A percentile compares a stretch with the other conserved stretches of the same genome.
Conservation (phyloP, 345 rosid genomes). For the Syzygium grande region DNA sequence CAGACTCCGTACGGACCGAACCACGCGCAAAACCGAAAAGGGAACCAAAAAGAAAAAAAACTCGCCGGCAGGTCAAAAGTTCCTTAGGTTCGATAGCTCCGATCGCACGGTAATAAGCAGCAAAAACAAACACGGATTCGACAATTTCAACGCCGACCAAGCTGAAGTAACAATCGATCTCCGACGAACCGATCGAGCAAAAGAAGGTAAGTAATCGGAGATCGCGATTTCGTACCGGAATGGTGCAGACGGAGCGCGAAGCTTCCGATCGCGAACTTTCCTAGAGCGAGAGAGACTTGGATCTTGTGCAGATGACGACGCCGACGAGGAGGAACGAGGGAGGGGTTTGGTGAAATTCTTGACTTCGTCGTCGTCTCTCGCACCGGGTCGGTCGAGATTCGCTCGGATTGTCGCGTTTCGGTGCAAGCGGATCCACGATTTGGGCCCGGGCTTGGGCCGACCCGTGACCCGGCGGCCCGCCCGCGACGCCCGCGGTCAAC, state of each 20-base stretch:
- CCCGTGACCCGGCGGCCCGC: neutral
- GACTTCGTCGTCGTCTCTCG: neutral
- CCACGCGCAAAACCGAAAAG: neutral
- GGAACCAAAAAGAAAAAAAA: neutral
- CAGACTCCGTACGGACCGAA: neutral
- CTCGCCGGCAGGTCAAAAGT: neutral
- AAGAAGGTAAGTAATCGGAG: neutral
- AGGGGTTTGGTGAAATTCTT: neutral
- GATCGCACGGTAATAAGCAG: neutral
- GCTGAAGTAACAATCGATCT: neutral
- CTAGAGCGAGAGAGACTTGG: neutral
- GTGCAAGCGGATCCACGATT: neutral
- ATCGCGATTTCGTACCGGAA: neutral
- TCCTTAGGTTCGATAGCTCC: neutral
- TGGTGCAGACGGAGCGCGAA: neutral
- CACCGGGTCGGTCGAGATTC: neutral
- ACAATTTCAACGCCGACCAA: neutral
- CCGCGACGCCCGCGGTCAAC: neutral
- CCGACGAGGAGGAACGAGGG: neutral
- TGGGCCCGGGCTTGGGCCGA: neutral
- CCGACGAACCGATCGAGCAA: neutral
- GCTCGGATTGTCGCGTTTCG: neutral
- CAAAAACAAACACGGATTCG: neutral
- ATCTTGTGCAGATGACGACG: neutral
- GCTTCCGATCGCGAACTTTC: neutral